A percentile compares a stretch with the other conserved stretches of the same genome.
These are phyloP conservation scores for Diplodia scrobiculata DNA, from an alignment of 2,329 filamentous ascomycete species.

Conservation along the genomic window DNA sequence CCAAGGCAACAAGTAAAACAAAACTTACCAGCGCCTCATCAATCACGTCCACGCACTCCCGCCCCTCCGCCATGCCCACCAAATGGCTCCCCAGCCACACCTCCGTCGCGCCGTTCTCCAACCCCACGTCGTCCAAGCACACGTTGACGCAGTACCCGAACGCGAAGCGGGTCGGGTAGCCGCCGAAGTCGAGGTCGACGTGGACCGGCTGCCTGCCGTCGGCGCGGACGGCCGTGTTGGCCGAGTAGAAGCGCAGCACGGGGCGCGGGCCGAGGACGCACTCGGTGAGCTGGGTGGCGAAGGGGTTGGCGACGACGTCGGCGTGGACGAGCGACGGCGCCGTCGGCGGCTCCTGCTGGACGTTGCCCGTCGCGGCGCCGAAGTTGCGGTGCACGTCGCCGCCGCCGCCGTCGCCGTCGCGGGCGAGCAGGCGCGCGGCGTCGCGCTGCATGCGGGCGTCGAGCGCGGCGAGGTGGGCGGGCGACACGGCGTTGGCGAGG, in stretches of 20 bases:
- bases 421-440: slow-evolving; percentile 39
- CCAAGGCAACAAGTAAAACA: not conserved
- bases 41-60: not conserved
- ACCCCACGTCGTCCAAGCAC: slow-evolving; percentile 54
- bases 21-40: slow-evolving; percentile 45
- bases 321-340: slow-evolving; percentile 41
- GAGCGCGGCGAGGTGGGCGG: slow-evolving; percentile 40
- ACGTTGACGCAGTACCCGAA: slow-evolving; percentile 61
- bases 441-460: slow-evolving; percentile 37
- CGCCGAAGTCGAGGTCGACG: slow-evolving; percentile 25
- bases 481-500: slow-evolving; percentile 44
- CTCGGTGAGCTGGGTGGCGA: slow-evolving; percentile 35
- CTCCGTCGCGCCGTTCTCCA: slow-evolving; percentile 60
- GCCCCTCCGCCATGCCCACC: slow-evolving; percentile 39
- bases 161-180: slow-evolving; percentile 54
- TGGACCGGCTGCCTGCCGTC: slow-evolving; percentile 42
- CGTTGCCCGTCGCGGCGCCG: slow-evolving; percentile 43
- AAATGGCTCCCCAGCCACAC: slow-evolving; percentile 61
- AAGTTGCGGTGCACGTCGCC: slow-evolving; percentile 37
- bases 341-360: slow-evolving; percentile 47
- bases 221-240: slow-evolving; percentile 48
- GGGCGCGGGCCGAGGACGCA: slow-evolving; percentile 47
- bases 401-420: no score
- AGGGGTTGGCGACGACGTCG: slow-evolving; percentile 41
- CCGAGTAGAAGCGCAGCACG: slow-evolving; percentile 44